Conservation (phyloP, 1,284 basidiomycete species). For the Hymenochaete sp. region DNA sequence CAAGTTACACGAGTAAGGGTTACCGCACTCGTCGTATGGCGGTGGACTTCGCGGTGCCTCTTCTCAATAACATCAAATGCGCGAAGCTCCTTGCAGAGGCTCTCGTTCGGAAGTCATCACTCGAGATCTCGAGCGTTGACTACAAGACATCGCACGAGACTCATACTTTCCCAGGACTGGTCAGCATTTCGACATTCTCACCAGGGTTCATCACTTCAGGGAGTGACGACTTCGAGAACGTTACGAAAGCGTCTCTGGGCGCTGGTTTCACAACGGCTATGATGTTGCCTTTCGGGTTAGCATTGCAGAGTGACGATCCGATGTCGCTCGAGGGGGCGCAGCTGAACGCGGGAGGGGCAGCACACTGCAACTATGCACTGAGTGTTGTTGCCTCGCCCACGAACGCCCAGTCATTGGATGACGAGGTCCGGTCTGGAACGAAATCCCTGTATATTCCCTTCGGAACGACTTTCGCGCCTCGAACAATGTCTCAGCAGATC, state of each 20-base stretch:
- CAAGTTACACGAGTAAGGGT: slow-evolving; percentile 94
- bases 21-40: slow-evolving; percentile 97
- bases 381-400: slow-evolving; percentile 66
- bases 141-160: slow-evolving; percentile 93
- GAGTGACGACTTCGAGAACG: slow-evolving; percentile 58
- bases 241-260: slow-evolving; percentile 74
- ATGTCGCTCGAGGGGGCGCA: slow-evolving; percentile 62
- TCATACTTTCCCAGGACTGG: slow-evolving; percentile 85
- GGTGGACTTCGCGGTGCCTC: slow-evolving; percentile 96
- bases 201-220: slow-evolving; percentile 57
- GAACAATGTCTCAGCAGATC: slow-evolving; percentile 31
- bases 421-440: slow-evolving; percentile 68
- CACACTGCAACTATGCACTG: slow-evolving; percentile 84
- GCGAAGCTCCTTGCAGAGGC: slow-evolving; percentile 97
- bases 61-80: slow-evolving; percentile 99
- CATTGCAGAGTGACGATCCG: slow-evolving; percentile 58
- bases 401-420: slow-evolving; percentile 53
- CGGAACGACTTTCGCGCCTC: slow-evolving; percentile 42
- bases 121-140: slow-evolving; percentile 88
- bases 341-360: slow-evolving; percentile 49
- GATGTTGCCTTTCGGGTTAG: slow-evolving; percentile 65
- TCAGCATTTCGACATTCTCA: slow-evolving; percentile 87
- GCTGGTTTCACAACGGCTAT: slow-evolving; percentile 84
- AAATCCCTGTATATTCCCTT: slow-evolving; percentile 85
- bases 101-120: slow-evolving; percentile 77